Conservation (phyloP, 352 stramenopile genomes). For the Globisporangium orthogonon region DNA sequence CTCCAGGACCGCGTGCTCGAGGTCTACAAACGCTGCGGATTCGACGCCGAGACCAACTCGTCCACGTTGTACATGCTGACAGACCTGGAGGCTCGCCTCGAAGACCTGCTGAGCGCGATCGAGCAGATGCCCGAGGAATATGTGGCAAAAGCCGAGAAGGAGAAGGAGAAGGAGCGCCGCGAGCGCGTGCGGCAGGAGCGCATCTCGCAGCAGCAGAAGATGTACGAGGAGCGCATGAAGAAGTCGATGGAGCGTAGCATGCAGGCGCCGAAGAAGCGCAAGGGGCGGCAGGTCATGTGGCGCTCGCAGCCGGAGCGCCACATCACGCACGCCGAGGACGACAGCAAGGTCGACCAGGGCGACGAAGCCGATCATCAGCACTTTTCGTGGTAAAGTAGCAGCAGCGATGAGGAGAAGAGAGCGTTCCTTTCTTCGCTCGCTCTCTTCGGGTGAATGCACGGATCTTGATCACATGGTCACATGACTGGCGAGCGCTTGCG, state of each 20-base stretch:
- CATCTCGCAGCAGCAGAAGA: constrained; percentile 89
- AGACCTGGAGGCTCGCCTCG: constrained; percentile 87
- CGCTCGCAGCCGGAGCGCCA: constrained; percentile 78
- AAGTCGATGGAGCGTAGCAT: constrained; percentile 92
- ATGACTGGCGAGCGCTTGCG: too few relatives aligned
- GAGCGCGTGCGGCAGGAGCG: constrained; percentile 90
- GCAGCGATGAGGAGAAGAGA: neutral
- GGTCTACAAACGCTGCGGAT: constrained; percentile 92
- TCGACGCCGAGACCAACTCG: constrained; percentile 89
- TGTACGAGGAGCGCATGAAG: constrained; percentile 92
- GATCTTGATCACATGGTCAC: neutral
- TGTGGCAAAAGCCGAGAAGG: constrained; percentile 90
- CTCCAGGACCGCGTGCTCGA: constrained; percentile 84
- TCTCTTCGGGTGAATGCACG: neutral
- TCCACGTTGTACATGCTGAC: constrained; percentile 93
- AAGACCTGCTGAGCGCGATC: constrained; percentile 89
- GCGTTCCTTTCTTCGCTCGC: neutral
- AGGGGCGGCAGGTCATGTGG: constrained; percentile 91
- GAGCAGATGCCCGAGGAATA: constrained; percentile 93
- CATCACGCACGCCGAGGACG: constrained; percentile 69
- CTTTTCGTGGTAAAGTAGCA: constrained; percentile 57
- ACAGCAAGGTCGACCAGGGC: constrained; percentile 74
- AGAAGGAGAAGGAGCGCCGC: constrained; percentile 92
- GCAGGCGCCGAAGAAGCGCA: constrained; percentile 91
- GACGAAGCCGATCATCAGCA: constrained; percentile 82